Evolutionary conservation across 306 rosid species (phyloP).

Genomic region (Heteromeles arbutifolia): DNA sequence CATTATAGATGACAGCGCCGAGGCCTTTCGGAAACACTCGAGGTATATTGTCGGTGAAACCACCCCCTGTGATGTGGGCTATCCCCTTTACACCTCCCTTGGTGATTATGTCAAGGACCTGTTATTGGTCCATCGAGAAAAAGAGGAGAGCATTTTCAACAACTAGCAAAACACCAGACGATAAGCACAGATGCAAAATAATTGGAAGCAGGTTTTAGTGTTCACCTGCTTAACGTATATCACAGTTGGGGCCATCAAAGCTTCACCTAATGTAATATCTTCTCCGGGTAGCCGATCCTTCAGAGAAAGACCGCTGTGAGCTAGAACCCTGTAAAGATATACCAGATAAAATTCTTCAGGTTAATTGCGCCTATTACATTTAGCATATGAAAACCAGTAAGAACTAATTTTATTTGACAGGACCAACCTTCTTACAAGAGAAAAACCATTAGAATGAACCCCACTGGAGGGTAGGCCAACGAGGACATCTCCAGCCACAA

Average conservation of each 20-base stretch:
- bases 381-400: background rate
- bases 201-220: background rate
- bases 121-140: slow-evolving; percentile 11
- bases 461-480: slow-evolving; percentile 92
- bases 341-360: background rate
- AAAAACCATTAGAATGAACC: slow-evolving; percentile 89
- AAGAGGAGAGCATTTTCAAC: background rate
- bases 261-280: slow-evolving; percentile 57
- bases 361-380: background rate
- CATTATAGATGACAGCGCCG: slow-evolving; percentile 55
- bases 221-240: slow-evolving; percentile 85
- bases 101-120: slow-evolving; percentile 73
- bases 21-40: slow-evolving; percentile 80
- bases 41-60: slow-evolving; percentile 89
- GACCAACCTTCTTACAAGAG: slow-evolving; percentile 79
- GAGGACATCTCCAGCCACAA: slow-evolving; percentile 65
- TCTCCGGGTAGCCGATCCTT: slow-evolving; percentile 65
- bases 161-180: background rate
- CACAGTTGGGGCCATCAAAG: slow-evolving; percentile 82
- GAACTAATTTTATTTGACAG: background rate
- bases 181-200: background rate
- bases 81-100: slow-evolving; percentile 87
- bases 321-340: slow-evolving; percentile 50
- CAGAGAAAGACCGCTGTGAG: slow-evolving; percentile 61
- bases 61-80: slow-evolving; percentile 91